Conservation (phyloP, 2,329 filamentous ascomycete species). For the Didymellaceae sp. region DNA sequence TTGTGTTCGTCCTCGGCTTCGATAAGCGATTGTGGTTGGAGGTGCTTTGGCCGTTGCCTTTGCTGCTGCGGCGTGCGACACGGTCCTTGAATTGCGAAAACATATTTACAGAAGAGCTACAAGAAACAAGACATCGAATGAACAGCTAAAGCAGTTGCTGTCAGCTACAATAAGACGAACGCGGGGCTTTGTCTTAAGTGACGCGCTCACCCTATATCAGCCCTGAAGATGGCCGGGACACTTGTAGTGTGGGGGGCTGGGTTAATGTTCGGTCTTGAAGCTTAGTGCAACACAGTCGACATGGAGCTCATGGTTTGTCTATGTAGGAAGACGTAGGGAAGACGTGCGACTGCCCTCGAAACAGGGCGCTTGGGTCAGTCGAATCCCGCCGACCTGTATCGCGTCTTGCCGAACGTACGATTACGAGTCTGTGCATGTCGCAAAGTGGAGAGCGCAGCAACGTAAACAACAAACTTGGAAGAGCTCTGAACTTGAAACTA, state of each 20-base stretch:
- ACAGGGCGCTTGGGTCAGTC: constrained; percentile 23
- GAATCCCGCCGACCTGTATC: constrained; percentile 20
- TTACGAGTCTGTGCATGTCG: constrained; percentile 30
- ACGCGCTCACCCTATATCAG: constrained; percentile 9
- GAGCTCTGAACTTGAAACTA: constrained; percentile 41
- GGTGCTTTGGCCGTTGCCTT: constrained; percentile 39
- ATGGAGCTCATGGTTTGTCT: constrained; percentile 20
- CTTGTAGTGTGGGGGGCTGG: constrained; percentile 17
- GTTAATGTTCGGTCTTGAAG: constrained; percentile 16
- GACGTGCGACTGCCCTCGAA: constrained; percentile 18
- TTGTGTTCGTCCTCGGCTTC: constrained; percentile 47
- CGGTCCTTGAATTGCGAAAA: constrained; percentile 27
- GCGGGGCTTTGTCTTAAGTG: constrained; percentile 1
- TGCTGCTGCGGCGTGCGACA: constrained; percentile 21
- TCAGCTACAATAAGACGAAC: constrained; percentile 1
- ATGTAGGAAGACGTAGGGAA: too few species aligned
- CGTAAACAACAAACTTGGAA: constrained; percentile 49
- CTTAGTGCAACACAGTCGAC: constrained; percentile 21
- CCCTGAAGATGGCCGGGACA: constrained; percentile 18
- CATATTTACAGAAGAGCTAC: constrained; percentile 22
- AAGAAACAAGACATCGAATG: constrained; percentile 23
- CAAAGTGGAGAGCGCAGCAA: constrained; percentile 27
- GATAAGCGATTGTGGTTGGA: constrained; percentile 38
- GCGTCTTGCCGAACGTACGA: constrained; percentile 22
- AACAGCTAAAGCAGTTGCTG: constrained; percentile 8